Base-by-base conservation (phyloP, 371 early-diverging fungal species). In the Apophysomyces ossiformis region DNA sequence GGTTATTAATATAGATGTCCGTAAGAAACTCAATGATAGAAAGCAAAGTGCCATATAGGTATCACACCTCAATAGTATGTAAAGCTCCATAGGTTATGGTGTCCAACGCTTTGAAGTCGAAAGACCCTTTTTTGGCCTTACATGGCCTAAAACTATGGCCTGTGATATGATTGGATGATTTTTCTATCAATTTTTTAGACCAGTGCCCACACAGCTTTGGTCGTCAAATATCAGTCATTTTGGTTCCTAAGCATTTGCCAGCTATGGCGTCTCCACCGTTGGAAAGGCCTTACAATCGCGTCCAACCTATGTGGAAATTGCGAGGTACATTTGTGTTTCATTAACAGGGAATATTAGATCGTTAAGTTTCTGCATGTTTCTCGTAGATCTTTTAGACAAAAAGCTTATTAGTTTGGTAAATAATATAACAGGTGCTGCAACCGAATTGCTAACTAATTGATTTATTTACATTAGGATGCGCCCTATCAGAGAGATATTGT, bases 401-500 rank as follows among this genome's bases (percentile, higher is more conserved):
- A 50, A 50, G 54, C 54, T 50, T 8, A 21, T 50, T 50, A 50
- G 54, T 16, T 21, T 50, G 54, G 54, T 50, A 50, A 21, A 0
- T 32, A 21, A 21, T 21, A 9, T 21, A 9, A n/a, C 16, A 50
- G 21, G 21, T 16, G 1, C 54, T 5, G 21, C 21, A 21, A 41
- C 54, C 9, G 21, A 26, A 9, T 11, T 7, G 5, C 6, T 50
- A 21, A 50, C 54, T 21, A 7, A 26, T 26, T 26, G 32, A 26
- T 26, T 26, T 1, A 50, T 4, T 4, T 50, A 5, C 21, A 47
- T 50, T 70, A 79, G 79, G 71, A 79, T 36, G 75, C 79, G 18
- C 71, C 69, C 1, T 79, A 79, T 36, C 79, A 79, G 65, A 69
- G 81, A 66, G 81, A 70, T 9, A 60, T 77, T 16, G 74, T 75